Conservation (phyloP, 176 grass and related monocot species). For the Zoysia pacifica region DNA sequence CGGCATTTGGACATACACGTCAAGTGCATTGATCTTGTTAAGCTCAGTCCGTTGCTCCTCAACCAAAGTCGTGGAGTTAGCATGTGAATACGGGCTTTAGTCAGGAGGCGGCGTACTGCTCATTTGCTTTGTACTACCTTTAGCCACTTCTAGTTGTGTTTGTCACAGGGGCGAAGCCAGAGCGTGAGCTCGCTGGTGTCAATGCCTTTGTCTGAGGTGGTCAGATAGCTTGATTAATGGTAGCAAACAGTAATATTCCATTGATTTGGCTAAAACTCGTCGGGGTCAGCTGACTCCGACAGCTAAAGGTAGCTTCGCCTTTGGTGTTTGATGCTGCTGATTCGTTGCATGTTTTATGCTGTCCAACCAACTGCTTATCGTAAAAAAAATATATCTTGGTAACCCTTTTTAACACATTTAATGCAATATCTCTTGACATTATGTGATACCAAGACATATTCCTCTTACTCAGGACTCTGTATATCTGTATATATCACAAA, state of each 20-base stretch:
- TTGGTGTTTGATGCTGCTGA: conserved; percentile 2
- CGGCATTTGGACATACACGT: conserved; percentile 60
- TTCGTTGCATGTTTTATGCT: not conserved
- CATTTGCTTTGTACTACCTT: not conserved
- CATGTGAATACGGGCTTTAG: not conserved
- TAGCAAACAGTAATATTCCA: too few species aligned
- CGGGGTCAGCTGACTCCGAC: too few species aligned
- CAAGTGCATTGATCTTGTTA: conserved; percentile 8
- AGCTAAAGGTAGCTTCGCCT: too few species aligned
- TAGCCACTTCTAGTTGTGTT: not conserved
- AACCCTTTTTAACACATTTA: not conserved
- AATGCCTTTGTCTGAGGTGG: too few species aligned
- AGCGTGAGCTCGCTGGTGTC: too few species aligned
- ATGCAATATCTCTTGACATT: not conserved
- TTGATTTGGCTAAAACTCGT: too few species aligned
- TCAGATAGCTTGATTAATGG: too few species aligned
- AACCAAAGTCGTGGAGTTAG: not conserved
- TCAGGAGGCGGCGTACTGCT: not conserved
- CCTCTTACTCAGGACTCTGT: not conserved
- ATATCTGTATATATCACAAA: not conserved
- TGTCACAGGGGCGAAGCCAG: too few species aligned
- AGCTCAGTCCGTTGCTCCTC: not conserved
- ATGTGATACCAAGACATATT: not conserved
- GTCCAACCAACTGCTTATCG: not conserved
- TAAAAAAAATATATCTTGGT: not conserved